Percentiles rank a stretch among this genome's conserved stretches.
These are phyloP conservation scores for Microglena sp. DNA, from an alignment of 139 green algal genomes.

Conservation along the genomic window DNA sequence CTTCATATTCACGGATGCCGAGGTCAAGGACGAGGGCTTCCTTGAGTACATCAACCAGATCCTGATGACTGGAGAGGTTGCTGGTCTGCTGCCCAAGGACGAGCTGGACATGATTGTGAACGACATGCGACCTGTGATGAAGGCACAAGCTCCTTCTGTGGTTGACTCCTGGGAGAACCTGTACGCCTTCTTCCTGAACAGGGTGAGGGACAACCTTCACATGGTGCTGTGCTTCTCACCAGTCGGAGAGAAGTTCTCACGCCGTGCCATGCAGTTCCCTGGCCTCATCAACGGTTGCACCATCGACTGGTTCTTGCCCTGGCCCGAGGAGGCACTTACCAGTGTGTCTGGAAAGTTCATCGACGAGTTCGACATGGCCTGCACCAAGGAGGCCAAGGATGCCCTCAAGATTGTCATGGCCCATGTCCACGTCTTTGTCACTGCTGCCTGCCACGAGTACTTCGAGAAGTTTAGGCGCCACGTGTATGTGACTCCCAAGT, in stretches of 20 bases:
- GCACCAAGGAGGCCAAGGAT: slow-evolving; percentile 56
- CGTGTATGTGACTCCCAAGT: slow-evolving; percentile 91
- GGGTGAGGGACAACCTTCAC: slow-evolving; percentile 85
- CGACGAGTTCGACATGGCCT: slow-evolving; percentile 77
- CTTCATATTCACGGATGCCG: slow-evolving; percentile 89
- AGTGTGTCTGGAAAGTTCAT: slow-evolving; percentile 79
- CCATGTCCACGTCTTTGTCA: slow-evolving; percentile 74
- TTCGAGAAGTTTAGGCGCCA: slow-evolving; percentile 78
- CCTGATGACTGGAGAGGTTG: slow-evolving; percentile 81
- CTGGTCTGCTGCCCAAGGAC: slow-evolving; percentile 88
- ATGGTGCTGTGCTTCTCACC: slow-evolving; percentile 89
- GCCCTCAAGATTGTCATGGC: slow-evolving; percentile 88
- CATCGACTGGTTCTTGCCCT: slow-evolving; percentile 86
- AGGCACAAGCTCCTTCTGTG: slow-evolving; percentile 38
- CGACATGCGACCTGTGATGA: slow-evolving; percentile 80
- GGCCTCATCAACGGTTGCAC: slow-evolving; percentile 91
- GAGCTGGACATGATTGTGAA: slow-evolving; percentile 90
- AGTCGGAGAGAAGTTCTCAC: slow-evolving; percentile 76
- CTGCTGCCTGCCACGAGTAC: slow-evolving; percentile 77
- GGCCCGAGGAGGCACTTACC: slow-evolving; percentile 62
- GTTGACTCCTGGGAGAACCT: slow-evolving; percentile 89
- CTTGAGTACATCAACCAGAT: slow-evolving; percentile 98
- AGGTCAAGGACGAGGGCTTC: slow-evolving; percentile 92
- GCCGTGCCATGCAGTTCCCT: slow-evolving; percentile 82
- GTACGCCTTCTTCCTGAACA: slow-evolving; percentile 83